These are phyloP conservation scores for Knufia fluminis DNA, from an alignment of 2,329 filamentous ascomycete genomes.

Conservation along the genomic window DNA sequence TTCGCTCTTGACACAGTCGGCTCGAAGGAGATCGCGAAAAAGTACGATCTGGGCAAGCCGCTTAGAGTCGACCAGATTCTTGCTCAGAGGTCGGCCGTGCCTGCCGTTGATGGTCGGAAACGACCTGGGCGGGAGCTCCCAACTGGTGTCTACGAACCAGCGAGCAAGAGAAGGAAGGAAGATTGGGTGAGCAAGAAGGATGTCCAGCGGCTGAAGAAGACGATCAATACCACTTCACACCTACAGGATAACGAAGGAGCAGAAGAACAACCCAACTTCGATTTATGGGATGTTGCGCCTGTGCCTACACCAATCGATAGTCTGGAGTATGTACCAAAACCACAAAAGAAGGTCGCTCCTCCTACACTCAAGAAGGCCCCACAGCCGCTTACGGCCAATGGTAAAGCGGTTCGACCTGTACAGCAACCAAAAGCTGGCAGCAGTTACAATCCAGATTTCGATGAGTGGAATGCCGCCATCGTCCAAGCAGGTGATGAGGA, in stretches of 20 bases:
- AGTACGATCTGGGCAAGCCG: conserved; percentile 61
- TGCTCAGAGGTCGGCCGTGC: conserved; percentile 69
- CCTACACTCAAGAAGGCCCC: conserved; percentile 66
- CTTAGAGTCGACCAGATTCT: conserved; percentile 91
- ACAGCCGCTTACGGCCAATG: conserved; percentile 71
- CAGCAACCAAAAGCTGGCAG: conserved; percentile 69
- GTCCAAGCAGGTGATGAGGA: conserved; percentile 67
- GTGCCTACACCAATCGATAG: conserved; percentile 26
- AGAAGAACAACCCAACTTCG: conserved; percentile 50
- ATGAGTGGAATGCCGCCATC: conserved; percentile 73
- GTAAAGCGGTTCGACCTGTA: conserved; percentile 70
- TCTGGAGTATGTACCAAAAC: conserved; percentile 56
- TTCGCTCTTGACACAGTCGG: conserved; percentile 75
- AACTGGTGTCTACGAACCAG: conserved; percentile 59
- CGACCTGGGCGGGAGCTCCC: conserved; percentile 59
- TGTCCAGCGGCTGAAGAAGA: conserved; percentile 58
- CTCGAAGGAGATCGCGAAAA: conserved; percentile 56
- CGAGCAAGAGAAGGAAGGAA: conserved; percentile 63
- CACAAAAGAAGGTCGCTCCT: conserved; percentile 60
- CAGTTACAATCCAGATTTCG: conserved; percentile 86
- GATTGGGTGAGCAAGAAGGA: conserved; percentile 81
- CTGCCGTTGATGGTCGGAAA: conserved; percentile 70
- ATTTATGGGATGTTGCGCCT: conserved; percentile 61
- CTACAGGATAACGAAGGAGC: conserved; percentile 33
- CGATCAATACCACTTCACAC: conserved; percentile 27